Percentiles rank a stretch among this genome's conserved stretches.
Conservation (phyloP, 2,329 filamentous ascomycete genomes). For the Trichophyton schoenleinii region DNA sequence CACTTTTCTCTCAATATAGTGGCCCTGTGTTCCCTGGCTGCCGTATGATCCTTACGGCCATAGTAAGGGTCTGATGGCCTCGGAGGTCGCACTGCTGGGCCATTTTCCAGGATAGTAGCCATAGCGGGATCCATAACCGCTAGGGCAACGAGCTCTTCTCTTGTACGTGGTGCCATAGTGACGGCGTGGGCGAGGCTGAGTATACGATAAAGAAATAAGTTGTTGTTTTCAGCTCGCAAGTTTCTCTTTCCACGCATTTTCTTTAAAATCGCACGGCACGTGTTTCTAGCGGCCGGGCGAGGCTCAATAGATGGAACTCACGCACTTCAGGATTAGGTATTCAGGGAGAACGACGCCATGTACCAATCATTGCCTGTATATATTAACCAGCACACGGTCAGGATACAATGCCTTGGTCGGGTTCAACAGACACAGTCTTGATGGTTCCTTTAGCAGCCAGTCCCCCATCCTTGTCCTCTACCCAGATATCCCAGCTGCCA, state of each 20-base stretch:
- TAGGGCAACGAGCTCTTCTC: neutral
- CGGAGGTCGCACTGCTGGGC: neutral
- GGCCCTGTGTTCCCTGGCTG: neutral
- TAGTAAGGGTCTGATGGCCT: neutral
- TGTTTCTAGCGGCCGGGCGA: too few relatives aligned
- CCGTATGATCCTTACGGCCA: neutral
- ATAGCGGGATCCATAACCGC: neutral
- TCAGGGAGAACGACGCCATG: neutral
- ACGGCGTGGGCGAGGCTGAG: neutral
- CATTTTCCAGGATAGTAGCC: neutral
- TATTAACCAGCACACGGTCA: neutral
- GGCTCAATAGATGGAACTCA: too few relatives aligned
- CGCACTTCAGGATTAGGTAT: neutral
- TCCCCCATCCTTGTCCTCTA: slow-evolving; percentile 49
- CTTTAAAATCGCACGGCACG: too few relatives aligned
- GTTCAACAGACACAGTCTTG: slow-evolving; percentile 9
- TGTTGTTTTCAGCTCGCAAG: neutral
- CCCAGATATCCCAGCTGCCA: slow-evolving; percentile 50
- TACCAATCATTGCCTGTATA: neutral
- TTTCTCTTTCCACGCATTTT: neutral
- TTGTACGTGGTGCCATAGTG: neutral
- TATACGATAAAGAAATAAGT: neutral
- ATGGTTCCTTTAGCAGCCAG: slow-evolving; percentile 51
- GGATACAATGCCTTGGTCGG: neutral
- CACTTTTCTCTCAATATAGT: slow-evolving; percentile 2